Conservation (phyloP, 1,284 basidiomycete genomes). For the Omphalotus olearius region DNA sequence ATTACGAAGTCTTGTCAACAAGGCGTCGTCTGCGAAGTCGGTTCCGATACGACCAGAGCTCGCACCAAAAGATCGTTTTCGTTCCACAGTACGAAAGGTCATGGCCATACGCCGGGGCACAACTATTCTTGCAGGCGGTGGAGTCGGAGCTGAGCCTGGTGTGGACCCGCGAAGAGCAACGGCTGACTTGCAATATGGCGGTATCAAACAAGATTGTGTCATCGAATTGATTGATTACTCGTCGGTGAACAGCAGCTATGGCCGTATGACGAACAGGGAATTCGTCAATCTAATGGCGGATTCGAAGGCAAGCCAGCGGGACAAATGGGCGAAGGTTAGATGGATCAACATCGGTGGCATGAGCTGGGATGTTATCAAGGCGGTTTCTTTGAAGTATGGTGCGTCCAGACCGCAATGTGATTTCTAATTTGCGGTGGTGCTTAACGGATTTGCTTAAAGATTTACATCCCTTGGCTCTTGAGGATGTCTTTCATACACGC, state of each 20-base stretch:
- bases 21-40: not conserved
- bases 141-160: conserved; percentile 59
- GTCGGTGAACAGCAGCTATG: conserved; percentile 41
- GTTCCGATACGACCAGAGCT: conserved; percentile 6
- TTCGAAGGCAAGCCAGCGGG: conserved; percentile 33
- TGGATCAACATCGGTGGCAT: conserved; percentile 72
- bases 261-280: conserved; percentile 52
- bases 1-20: not conserved
- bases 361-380: conserved; percentile 67
- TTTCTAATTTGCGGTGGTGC: not conserved
- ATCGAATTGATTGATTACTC: conserved; percentile 65
- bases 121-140: conserved; percentile 27
- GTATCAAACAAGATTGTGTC: conserved; percentile 53
- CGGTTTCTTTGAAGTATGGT: conserved; percentile 61
- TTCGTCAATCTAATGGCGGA: conserved; percentile 47
- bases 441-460: conserved; percentile 33
- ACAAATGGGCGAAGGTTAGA: conserved; percentile 53
- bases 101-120: conserved; percentile 44
- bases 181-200: conserved; percentile 44
- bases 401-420: conserved; percentile 20
- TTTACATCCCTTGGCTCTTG: conserved; percentile 64
- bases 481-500: conserved; percentile 62
- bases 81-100: conserved; percentile 40
- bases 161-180: conserved; percentile 49
- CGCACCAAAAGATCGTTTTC: conserved; percentile 36